Conservation (phyloP, 768 basidiomycete genomes). For the Boletus edulis region DNA sequence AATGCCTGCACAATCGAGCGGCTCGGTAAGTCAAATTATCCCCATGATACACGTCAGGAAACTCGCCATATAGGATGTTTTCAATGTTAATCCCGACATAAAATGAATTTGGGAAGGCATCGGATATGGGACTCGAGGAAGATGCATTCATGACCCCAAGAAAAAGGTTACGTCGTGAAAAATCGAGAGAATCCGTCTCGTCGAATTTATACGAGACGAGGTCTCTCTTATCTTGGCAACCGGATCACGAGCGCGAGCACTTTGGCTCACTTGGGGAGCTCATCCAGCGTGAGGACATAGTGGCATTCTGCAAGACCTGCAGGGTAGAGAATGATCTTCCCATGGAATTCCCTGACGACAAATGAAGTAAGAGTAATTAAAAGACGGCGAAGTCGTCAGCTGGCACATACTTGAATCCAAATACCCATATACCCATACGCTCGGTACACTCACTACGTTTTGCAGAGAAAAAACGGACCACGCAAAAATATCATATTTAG, state of each 20-base stretch:
- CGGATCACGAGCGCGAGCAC: neutral
- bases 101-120: conserved; percentile 6
- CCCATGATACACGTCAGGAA: neutral
- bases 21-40: neutral
- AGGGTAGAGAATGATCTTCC: neutral
- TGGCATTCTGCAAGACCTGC: neutral
- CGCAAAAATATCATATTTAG: too few species aligned
- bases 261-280: neutral
- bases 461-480: too few species aligned
- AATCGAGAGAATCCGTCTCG: too few species aligned
- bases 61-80: conserved; percentile 22
- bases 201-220: too few species aligned
- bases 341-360: neutral
- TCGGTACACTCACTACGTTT: too few species aligned
- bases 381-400: too few species aligned
- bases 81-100: conserved; percentile 20
- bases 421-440: too few species aligned
- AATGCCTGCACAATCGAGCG: conserved; percentile 14
- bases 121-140: neutral
- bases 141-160: neutral
- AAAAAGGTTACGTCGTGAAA: too few species aligned
- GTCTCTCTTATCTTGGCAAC: too few species aligned
- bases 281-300: neutral
- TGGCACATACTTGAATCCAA: neutral
- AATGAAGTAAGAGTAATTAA: neutral